phyloP scores from a whole-genome alignment of 2,329 filamentous ascomycete genomes.

The Coccinonectria pachysandricola region DNA sequence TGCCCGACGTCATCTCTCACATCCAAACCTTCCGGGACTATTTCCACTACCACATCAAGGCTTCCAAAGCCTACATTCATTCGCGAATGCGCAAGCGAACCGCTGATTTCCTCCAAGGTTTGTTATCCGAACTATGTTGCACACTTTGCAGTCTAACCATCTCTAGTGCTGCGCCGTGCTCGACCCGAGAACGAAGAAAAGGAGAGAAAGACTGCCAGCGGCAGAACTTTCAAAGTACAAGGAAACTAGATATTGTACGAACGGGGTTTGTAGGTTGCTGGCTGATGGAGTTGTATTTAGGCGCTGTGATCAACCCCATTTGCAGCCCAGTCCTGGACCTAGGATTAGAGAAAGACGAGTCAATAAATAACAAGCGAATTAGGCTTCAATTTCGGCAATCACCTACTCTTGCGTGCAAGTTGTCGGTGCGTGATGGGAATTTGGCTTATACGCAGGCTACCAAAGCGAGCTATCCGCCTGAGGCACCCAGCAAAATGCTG shows the following conservation, averaged over 20 bases:
- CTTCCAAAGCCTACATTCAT: conserved; percentile 98
- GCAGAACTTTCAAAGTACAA: conserved; percentile 70
- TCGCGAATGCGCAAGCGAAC: conserved; percentile 96
- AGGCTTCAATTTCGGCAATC: no score
- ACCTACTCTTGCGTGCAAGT: no score
- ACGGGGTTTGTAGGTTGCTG: no score
- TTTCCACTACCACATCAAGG: conserved; percentile 99
- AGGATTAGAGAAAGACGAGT: no score
- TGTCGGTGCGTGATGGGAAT: conserved; percentile 1
- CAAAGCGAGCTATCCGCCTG: conserved; percentile 13
- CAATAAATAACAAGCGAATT: no score
- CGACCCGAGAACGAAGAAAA: conserved; percentile 93
- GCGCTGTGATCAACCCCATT: no score
- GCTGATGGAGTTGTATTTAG: no score
- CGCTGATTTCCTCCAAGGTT: conserved; percentile 95
- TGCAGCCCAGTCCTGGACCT: no score
- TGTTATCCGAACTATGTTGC: conserved; percentile 15
- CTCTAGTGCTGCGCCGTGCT: conserved; percentile 81
- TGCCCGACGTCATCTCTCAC: conserved; percentile 93
- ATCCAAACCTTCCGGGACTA: conserved; percentile 99
- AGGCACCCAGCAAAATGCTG: conserved; percentile 17
- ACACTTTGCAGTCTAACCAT: conserved; percentile 1
- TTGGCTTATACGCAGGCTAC: conserved; percentile 5
- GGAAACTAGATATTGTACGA: conserved; percentile 21
- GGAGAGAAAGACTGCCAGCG: conserved; percentile 96